These are phyloP conservation scores for Penicillium manginii DNA, from an alignment of 495 filamentous ascomycete species.

Conservation along the genomic window DNA sequence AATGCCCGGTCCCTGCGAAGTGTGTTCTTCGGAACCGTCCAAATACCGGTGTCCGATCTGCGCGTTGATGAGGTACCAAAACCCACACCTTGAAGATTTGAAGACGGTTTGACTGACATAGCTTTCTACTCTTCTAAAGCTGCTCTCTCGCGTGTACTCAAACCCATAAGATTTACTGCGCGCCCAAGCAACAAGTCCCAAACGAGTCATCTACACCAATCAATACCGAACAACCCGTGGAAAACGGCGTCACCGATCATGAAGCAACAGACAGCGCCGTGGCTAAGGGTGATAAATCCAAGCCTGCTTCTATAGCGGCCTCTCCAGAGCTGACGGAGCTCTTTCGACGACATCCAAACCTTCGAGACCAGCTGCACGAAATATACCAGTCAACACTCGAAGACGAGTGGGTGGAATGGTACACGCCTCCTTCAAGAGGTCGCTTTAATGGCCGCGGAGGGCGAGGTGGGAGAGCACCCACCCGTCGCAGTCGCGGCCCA, in stretches of 20 bases:
- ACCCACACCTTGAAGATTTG: conserved; percentile 1
- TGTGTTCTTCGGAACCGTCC: conserved; percentile 58
- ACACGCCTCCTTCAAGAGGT: conserved; percentile 21
- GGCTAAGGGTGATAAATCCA: conserved; percentile 9
- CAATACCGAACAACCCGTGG: conserved; percentile 2
- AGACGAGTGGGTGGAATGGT: conserved; percentile 46
- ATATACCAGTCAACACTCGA: conserved; percentile 57
- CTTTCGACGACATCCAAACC: conserved; percentile 54
- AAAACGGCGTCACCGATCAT: conserved; percentile 15
- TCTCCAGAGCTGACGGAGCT: conserved; percentile 53
- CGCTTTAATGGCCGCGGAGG: conserved; percentile 29
- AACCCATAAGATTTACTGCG: conserved; percentile 60
- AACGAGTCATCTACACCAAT: conserved; percentile 17
- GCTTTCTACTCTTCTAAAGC: conserved; percentile 40
- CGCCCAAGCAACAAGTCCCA: conserved; percentile 41
- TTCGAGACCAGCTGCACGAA: conserved; percentile 51
- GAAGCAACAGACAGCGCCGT: background rate
- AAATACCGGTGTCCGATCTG: conserved; percentile 73
- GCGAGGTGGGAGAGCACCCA: conserved; percentile 44
- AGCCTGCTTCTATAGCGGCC: conserved; percentile 28
- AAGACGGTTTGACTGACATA: conserved; percentile 10
- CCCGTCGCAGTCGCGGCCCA: conserved; percentile 41
- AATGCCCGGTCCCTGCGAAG: conserved; percentile 53
- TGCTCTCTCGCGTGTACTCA: conserved; percentile 73
- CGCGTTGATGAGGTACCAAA: conserved; percentile 62